phyloP scores from a whole-genome alignment of 768 basidiomycete species.

The Boletus vermiculosoides region DNA sequence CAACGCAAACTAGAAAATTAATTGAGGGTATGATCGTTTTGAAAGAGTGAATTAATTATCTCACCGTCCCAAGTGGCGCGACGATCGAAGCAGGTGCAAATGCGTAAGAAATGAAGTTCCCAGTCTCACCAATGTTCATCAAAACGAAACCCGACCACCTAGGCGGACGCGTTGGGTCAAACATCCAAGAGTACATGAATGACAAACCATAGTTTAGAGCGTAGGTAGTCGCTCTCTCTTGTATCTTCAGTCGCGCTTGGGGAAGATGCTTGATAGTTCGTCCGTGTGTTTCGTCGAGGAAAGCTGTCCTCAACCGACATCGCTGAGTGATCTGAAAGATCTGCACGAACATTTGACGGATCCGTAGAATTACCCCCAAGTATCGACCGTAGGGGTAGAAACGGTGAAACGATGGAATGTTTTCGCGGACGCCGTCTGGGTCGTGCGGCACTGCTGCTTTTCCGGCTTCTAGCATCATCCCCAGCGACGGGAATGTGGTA shows the following conservation, averaged over 20 bases:
- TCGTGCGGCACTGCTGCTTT: constrained; percentile 21
- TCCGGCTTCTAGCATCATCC: constrained; percentile 31
- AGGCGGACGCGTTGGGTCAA: constrained; percentile 3
- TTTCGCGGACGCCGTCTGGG: constrained; percentile 26
- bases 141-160: constrained; percentile 90
- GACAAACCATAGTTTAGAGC: constrained; percentile 77
- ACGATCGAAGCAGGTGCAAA: constrained; percentile 92
- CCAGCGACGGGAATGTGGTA: constrained; percentile 4
- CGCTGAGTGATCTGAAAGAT: not conserved
- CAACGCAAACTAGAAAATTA: constrained; percentile 68
- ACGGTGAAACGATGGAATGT: constrained; percentile 35
- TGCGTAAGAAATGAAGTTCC: constrained; percentile 90
- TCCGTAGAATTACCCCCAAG: constrained; percentile 12
- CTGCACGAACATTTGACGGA: not conserved
- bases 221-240: constrained; percentile 74
- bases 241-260: constrained; percentile 31
- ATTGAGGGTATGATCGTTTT: not conserved
- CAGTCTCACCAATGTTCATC: constrained; percentile 88
- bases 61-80: constrained; percentile 92
- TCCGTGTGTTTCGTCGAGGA: constrained; percentile 21
- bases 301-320: constrained; percentile 43
- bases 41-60: constrained; percentile 24
- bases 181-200: not conserved
- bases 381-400: constrained; percentile 32
- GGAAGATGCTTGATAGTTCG: constrained; percentile 11